Evolutionary conservation across 208 protist genomes (phyloP), one percentile per base, ranked within the genome.

Genomic region (Strigomonas culicis): DNA sequence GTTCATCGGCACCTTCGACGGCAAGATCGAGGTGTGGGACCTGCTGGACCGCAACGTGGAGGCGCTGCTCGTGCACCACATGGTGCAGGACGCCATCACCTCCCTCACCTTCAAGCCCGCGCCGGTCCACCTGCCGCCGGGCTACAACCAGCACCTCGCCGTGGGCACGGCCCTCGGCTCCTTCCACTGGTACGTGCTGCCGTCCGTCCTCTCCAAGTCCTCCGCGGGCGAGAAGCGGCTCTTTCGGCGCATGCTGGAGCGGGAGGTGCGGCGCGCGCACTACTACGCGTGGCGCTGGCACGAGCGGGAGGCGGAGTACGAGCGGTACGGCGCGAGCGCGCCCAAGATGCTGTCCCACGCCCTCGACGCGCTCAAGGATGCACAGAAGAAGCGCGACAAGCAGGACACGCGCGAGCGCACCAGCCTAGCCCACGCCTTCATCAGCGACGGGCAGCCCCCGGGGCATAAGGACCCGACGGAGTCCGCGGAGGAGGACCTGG

Each of bases 71-170:
- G 77, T 88, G 2, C 90, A 96, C 51, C 86, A 92, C 74, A 74
- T 97, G 27, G 80, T 93, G 28, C 90, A 96, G 73, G 85, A 96
- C 65, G 85, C 90, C 59, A 90, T 97, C 75, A 95, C 90, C 17
- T 72, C 78, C 49, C 75, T 97, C 47, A 49, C 78, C 49, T 97
- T 97, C 72, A 93, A 95, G 64, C 89, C 92, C 1, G 51, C 87
- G 21, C 82, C 86, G 3, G 46, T 61, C 50, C 68, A 74, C 19
- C 43, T 82, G 22, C 66, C 70, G 41, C 62, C 58, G 21, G 68
- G 72, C 34, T 90, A 82, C 66, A 73, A 82, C n/a, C 90, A 97
- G 70, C 86, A 94, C 51, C 63, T 96, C 22, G 77, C 84, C 1
- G 80, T 97, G 57, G 93, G 90, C 55, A 96, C 90, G 11, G 80